Evolutionary conservation across 805 yeast species (phyloP).

Genomic region (Yarrowia sp.): DNA sequence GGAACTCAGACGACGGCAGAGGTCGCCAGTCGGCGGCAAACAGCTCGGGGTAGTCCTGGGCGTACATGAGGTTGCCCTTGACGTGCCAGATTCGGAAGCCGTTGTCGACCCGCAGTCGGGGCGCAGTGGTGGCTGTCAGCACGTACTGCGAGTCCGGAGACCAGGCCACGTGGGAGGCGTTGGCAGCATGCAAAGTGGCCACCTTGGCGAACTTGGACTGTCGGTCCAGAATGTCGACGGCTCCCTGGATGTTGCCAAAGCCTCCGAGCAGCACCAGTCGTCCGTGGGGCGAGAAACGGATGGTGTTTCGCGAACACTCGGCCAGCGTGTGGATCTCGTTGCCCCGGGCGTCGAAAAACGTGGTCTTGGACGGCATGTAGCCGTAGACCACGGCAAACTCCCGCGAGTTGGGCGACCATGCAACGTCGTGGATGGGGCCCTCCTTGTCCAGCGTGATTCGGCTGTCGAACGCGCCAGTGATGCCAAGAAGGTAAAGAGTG

Average conservation of each 20-base stretch:
- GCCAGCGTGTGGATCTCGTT: slow-evolving; percentile 83
- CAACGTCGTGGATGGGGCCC: slow-evolving; percentile 96
- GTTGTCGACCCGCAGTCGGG: slow-evolving; percentile 95
- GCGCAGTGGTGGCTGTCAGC: slow-evolving; percentile 95
- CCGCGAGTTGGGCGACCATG: slow-evolving; percentile 95
- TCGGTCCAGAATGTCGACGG: slow-evolving; percentile 93
- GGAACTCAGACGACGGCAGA: slow-evolving; percentile 61
- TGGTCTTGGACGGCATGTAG: slow-evolving; percentile 95
- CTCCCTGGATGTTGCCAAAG: slow-evolving; percentile 96
- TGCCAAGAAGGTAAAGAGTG: slow-evolving; percentile 85
- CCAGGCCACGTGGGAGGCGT: slow-evolving; percentile 97
- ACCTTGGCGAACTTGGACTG: slow-evolving; percentile 81
- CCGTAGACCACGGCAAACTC: slow-evolving; percentile 98
- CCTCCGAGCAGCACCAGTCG: slow-evolving; percentile 92
- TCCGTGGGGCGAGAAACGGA: slow-evolving; percentile 92
- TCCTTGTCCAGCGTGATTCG: slow-evolving; percentile 86
- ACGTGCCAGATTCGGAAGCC: slow-evolving; percentile 94
- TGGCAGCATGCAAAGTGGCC: slow-evolving; percentile 85
- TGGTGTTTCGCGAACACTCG: slow-evolving; percentile 86
- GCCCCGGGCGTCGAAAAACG: slow-evolving; percentile 94
- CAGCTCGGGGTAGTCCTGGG: slow-evolving; percentile 82
- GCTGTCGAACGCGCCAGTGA: slow-evolving; percentile 90
- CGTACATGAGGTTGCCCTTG: slow-evolving; percentile 78
- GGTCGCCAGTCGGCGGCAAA: slow-evolving; percentile 86
- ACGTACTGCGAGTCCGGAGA: slow-evolving; percentile 95